Conservation (phyloP, 2,329 filamentous ascomycete species). For the Ceratocystis eucalypticola region DNA sequence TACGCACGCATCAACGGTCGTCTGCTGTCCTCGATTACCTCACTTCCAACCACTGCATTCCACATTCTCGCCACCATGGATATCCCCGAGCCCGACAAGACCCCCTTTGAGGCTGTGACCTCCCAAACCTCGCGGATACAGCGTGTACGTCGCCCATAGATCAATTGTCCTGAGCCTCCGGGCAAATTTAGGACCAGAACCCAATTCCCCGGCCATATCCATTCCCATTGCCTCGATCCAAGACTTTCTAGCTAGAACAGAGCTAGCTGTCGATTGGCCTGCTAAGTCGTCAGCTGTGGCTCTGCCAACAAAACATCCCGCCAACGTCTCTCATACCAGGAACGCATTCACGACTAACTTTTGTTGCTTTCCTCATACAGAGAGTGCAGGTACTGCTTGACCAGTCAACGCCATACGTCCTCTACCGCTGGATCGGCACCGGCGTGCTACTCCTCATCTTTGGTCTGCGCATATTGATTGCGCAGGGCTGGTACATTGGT, state of each 20-base stretch:
- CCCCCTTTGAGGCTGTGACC: conserved; percentile 80
- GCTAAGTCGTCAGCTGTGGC: neutral
- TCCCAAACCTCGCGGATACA: conserved; percentile 66
- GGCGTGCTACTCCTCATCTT: conserved; percentile 62
- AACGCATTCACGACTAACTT: neutral
- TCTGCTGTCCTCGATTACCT: neutral
- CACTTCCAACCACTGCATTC: neutral
- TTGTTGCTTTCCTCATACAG: conserved; percentile 33
- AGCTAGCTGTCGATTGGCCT: neutral
- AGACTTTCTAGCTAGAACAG: neutral
- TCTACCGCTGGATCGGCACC: conserved; percentile 87
- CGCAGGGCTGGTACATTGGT: conserved; percentile 99
- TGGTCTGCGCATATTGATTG: conserved; percentile 75
- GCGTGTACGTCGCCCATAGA: conserved; percentile 41
- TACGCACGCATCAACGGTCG: neutral
- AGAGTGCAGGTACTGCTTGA: conserved; percentile 91
- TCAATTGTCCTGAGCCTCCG: neutral
- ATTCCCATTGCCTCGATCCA: conserved; percentile 20
- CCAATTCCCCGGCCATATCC: conserved; percentile 7
- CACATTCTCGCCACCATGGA: conserved; percentile 47
- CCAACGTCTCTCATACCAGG: neutral
- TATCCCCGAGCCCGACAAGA: conserved; percentile 72
- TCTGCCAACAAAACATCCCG: neutral
- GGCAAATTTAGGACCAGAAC: neutral
- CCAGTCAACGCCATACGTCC: conserved; percentile 76